Conservation (phyloP, 164 flowering plant genomes). For the Brasenia schreberi region DNA sequence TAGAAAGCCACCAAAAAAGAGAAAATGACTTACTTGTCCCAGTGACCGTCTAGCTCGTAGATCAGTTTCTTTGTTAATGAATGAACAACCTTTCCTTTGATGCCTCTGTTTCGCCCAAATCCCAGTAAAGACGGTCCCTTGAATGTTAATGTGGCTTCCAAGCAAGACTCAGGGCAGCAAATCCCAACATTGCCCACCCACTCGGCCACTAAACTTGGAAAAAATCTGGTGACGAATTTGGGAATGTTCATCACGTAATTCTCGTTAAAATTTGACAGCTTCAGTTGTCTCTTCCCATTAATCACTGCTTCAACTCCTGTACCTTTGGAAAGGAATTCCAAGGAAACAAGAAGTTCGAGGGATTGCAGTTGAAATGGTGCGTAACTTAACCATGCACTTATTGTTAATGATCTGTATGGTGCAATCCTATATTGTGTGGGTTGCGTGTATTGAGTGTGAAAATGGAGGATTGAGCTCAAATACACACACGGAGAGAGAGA, state of each 20-base stretch:
- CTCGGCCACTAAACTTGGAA: conserved; percentile 48
- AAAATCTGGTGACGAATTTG: conserved; percentile 43
- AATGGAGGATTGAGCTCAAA: too few species aligned
- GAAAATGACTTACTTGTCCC: conserved; percentile 54
- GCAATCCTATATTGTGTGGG: too few species aligned
- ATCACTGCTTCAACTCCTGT: conserved; percentile 52
- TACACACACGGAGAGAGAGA: too few species aligned
- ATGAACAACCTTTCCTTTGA: conserved; percentile 52
- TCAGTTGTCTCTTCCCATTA: conserved; percentile 46
- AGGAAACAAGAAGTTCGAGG: too few species aligned
- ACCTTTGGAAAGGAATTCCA: conserved; percentile 21
- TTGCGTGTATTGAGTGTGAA: too few species aligned
- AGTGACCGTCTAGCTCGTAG: conserved; percentile 52
- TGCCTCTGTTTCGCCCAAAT: conserved; percentile 14
- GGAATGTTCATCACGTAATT: conserved; percentile 63
- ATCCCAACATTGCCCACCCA: conserved; percentile 66
- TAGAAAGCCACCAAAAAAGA: too few species aligned
- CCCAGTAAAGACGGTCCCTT: neutral
- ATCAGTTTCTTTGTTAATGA: conserved; percentile 39
- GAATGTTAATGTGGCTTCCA: neutral
- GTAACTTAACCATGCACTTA: too few species aligned
- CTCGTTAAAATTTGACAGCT: conserved; percentile 42
- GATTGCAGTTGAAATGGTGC: too few species aligned
- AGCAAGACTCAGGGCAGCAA: conserved; percentile 50
- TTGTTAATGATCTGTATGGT: too few species aligned